Evolutionary conservation across 768 basidiomycete genomes (phyloP).

Genomic region (Cystofilobasidium capitatum): DNA sequence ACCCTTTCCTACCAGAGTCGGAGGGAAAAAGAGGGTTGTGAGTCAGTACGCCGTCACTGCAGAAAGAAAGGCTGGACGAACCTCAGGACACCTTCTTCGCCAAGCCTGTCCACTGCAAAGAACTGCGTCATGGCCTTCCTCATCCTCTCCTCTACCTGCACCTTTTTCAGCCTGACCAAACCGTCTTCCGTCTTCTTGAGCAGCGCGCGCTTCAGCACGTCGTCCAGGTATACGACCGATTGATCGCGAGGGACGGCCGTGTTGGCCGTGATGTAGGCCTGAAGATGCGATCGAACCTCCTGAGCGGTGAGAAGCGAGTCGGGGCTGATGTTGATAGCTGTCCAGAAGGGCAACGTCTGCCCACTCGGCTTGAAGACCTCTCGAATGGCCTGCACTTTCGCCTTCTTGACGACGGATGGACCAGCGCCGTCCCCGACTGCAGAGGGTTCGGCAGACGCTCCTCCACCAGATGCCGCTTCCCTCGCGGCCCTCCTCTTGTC

Average conservation of each 20-base stretch:
- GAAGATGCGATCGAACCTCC: conserved; percentile 53
- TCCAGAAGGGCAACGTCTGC: conserved; percentile 52
- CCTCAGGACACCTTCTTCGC: conserved; percentile 54
- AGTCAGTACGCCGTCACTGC: background rate
- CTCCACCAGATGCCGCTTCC: conserved; percentile 44
- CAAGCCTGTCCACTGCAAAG: conserved; percentile 46
- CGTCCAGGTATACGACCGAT: conserved; percentile 61
- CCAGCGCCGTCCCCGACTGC: conserved; percentile 37
- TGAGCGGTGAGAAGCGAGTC: conserved; percentile 49
- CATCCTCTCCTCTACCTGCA: conserved; percentile 45
- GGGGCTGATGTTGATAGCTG: conserved; percentile 53
- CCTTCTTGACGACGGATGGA: conserved; percentile 39
- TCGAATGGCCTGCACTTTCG: conserved; percentile 50
- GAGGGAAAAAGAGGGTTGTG: background rate
- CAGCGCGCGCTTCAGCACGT: conserved; percentile 28
- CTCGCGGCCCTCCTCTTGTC: conserved; percentile 53
- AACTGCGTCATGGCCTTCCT: conserved; percentile 49
- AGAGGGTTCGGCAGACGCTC: background rate
- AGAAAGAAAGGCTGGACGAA: conserved; percentile 38
- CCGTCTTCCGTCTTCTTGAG: conserved; percentile 38
- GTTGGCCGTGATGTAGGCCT: conserved; percentile 54
- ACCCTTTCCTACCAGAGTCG: conserved; percentile 57
- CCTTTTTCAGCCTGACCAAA: background rate
- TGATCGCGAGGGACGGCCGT: conserved; percentile 55
- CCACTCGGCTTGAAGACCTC: conserved; percentile 71